Percentiles rank a stretch among this genome's conserved stretches.
Evolutionary conservation across 148 eudicot species (phyloP).

Genomic region (Heliosperma pusillum): DNA sequence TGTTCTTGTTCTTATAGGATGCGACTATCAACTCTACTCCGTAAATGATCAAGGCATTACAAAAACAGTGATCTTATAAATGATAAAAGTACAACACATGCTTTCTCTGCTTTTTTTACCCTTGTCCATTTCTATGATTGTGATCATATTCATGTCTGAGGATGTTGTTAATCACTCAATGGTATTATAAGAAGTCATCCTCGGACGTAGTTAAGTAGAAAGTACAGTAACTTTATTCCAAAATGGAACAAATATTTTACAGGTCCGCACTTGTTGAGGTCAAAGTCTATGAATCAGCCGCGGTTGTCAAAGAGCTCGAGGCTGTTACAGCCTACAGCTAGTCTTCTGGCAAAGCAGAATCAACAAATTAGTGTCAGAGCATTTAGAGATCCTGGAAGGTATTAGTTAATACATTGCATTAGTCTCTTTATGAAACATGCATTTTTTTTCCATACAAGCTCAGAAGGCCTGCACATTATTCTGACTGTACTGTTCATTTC

Average conservation of each 20-base stretch:
- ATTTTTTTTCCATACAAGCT: background rate
- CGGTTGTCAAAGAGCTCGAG: conserved; percentile 45
- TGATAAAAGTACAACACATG: background rate
- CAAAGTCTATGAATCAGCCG: conserved; percentile 30
- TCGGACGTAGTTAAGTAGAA: background rate
- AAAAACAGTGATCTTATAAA: too few species aligned
- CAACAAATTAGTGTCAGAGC: conserved; percentile 24
- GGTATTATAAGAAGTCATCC: background rate
- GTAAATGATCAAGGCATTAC: background rate
- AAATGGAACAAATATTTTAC: background rate
- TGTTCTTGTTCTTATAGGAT: background rate
- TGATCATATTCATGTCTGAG: background rate
- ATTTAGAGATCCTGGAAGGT: conserved; percentile 32
- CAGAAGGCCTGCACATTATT: background rate
- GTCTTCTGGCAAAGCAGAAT: conserved; percentile 73
- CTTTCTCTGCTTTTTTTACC: background rate
- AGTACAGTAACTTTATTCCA: background rate
- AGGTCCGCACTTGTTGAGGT: conserved; percentile 25
- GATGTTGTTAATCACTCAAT: background rate
- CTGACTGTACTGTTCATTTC: conserved; percentile 1
- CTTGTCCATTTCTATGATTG: background rate
- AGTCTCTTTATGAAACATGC: background rate
- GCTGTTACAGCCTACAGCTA: conserved; percentile 76
- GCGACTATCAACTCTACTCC: background rate
- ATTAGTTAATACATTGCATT: background rate